Conservation (phyloP, 2,329 filamentous ascomycete species). For the Hypoxylon sp. region DNA sequence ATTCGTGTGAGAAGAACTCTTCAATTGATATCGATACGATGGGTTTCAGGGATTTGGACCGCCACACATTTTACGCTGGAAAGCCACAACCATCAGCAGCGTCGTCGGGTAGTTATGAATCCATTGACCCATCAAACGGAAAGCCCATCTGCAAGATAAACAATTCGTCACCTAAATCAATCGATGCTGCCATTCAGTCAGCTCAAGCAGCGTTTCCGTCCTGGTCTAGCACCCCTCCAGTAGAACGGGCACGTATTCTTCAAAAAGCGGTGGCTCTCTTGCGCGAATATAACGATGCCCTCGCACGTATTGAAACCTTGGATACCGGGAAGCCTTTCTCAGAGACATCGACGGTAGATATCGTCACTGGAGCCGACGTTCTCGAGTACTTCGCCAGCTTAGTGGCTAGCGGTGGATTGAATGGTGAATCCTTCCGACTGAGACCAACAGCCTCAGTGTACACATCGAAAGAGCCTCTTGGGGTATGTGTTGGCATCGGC, state of each 20-base stretch:
- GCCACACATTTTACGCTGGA: conserved; percentile 83
- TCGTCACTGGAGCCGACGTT: conserved; percentile 86
- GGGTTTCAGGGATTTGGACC: conserved; percentile 53
- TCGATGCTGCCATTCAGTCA: conserved; percentile 80
- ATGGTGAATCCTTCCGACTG: conserved; percentile 83
- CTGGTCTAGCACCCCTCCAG: conserved; percentile 83
- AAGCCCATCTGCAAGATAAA: conserved; percentile 79
- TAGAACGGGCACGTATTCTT: conserved; percentile 82
- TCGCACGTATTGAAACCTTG: conserved; percentile 83
- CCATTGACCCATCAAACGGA: conserved; percentile 81
- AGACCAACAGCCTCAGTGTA: conserved; percentile 85
- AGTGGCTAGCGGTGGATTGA: conserved; percentile 82
- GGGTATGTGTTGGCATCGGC: conserved; percentile 88
- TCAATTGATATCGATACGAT: conserved; percentile 40
- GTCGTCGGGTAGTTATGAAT: conserved; percentile 75
- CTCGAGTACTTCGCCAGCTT: conserved; percentile 89
- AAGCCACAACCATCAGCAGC: conserved; percentile 72
- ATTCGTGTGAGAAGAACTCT: conserved; percentile 2
- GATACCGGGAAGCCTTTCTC: conserved; percentile 90
- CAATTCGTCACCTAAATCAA: conserved; percentile 74
- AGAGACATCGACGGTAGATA: conserved; percentile 87
- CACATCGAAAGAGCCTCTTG: conserved; percentile 84
- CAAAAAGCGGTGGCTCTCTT: conserved; percentile 82
- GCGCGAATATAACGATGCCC: conserved; percentile 81
- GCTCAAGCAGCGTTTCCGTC: conserved; percentile 79